phyloP scores from a whole-genome alignment of 2,329 filamentous ascomycete genomes.

The Curvularia lunata region DNA sequence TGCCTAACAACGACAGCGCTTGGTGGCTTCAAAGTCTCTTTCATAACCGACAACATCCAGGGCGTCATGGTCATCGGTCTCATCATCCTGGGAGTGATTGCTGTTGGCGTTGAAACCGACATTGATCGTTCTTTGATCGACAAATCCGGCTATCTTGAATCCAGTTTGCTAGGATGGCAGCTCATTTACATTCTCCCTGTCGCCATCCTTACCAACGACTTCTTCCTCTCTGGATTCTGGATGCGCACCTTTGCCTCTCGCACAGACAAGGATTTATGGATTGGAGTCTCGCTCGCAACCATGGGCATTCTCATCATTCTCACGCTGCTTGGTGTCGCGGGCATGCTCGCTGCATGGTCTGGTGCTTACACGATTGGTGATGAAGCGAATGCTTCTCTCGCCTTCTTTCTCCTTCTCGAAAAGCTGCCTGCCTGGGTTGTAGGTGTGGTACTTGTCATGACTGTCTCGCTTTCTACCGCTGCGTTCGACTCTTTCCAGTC shows the following conservation, averaged over 20 bases:
- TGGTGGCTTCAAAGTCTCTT: conserved; percentile 83
- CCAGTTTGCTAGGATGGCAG: conserved; percentile 80
- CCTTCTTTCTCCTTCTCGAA: conserved; percentile 77
- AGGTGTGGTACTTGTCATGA: conserved; percentile 81
- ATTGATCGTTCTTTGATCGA: conserved; percentile 73
- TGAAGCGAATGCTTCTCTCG: conserved; percentile 67
- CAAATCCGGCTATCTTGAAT: conserved; percentile 70
- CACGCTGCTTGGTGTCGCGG: conserved; percentile 73
- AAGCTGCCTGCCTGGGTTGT: conserved; percentile 81
- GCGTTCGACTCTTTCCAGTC: conserved; percentile 82
- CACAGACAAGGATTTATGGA: conserved; percentile 77
- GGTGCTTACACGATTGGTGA: conserved; percentile 71
- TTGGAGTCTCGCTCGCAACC: conserved; percentile 74
- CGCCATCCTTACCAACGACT: conserved; percentile 82
- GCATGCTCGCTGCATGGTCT: conserved; percentile 79
- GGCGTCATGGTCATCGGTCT: conserved; percentile 77
- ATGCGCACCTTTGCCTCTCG: conserved; percentile 81
- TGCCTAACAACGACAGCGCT: conserved; percentile 59
- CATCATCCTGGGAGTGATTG: conserved; percentile 76
- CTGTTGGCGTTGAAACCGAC: conserved; percentile 76
- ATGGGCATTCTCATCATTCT: conserved; percentile 70
- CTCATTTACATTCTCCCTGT: conserved; percentile 83
- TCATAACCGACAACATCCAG: conserved; percentile 83
- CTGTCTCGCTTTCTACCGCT: conserved; percentile 75
- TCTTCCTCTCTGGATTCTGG: conserved; percentile 86